Evolutionary conservation across 139 green algal genomes (phyloP), one percentile per base, ranked within the genome.

Genomic region (Trebouxia sp.): DNA sequence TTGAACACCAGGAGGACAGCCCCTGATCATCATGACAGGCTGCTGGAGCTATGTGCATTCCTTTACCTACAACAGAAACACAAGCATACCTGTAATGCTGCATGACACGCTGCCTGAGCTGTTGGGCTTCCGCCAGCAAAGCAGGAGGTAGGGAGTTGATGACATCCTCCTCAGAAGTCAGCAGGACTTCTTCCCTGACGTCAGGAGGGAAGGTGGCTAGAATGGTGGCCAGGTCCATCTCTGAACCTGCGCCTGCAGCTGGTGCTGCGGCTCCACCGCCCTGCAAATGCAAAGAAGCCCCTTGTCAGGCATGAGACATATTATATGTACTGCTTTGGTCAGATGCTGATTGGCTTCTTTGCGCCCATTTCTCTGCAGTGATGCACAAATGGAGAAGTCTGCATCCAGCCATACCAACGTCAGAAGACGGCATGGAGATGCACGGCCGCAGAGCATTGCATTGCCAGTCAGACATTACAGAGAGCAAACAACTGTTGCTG

Each of bases 181-280:
- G 81, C 51, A 94, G 81, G 80, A 92, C 91, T 56, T 98, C 95
- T 53, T 97, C 93, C 10, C 95, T 84, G 79, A 98, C 89, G 35
- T 98, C 94, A 2, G 92, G 87, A 24, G 95, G 93, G 83, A 98
- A 96, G 67, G 84, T 94, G 41, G 94, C 93, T 12, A 98, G 86
- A 72, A 97, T 83, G 32, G 90, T 91, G 9, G 93, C 92, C 35
- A 94, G 90, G 86, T 98, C 94, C 80, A 96, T 85, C 39, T 97
- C 94, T 5, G 80, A 78, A 15, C 74, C 75, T 39, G 28, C 74
- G 72, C 17, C 48, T 14, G 67, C 79, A 45, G 69, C 55, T 30
- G 41, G 11, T 37, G 41, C 43, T 26, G 84, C 82, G n/a, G 81
- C 83, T 12, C 51, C 62, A 1, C n/a, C 84, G 24, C 47, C 80